These are phyloP conservation scores for Curvularia lunata DNA, from an alignment of 2,329 filamentous ascomycete genomes.

Conservation along the genomic window DNA sequence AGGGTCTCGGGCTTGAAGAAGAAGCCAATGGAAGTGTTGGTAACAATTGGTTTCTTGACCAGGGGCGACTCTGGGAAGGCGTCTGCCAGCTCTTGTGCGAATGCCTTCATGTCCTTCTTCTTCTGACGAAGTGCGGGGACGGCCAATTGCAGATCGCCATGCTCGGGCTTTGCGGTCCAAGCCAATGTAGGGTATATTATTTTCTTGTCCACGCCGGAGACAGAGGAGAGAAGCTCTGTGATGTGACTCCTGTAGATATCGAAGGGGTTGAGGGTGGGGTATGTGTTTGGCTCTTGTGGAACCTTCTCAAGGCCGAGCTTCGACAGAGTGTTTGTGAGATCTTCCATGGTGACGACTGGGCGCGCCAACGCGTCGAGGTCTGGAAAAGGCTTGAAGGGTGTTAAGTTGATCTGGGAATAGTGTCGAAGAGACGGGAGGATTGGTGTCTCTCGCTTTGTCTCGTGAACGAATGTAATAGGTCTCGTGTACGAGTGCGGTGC, in stretches of 20 bases:
- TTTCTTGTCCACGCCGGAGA: constrained; percentile 72
- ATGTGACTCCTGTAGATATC: constrained; percentile 83
- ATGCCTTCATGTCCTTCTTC: constrained; percentile 64
- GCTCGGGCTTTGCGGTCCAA: constrained; percentile 80
- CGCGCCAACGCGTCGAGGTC: constrained; percentile 36
- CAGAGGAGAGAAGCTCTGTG: constrained; percentile 68
- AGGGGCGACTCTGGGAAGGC: constrained; percentile 76
- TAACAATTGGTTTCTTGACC: constrained; percentile 71
- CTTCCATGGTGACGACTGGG: constrained; percentile 40
- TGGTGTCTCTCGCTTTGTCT: background rate
- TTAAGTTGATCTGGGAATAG: constrained; percentile 23
- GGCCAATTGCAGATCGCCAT: constrained; percentile 80
- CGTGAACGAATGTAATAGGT: constrained; percentile 8
- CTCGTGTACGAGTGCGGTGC: constrained; percentile 12
- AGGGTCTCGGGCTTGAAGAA: constrained; percentile 77
- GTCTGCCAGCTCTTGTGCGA: constrained; percentile 62
- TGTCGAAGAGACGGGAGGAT: constrained; percentile 15
- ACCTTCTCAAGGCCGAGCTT: constrained; percentile 48
- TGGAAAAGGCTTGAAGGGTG: constrained; percentile 29
- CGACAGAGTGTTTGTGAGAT: constrained; percentile 47
- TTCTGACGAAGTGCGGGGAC: constrained; percentile 81
- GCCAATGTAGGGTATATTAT: constrained; percentile 78
- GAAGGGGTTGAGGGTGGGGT: constrained; percentile 74
- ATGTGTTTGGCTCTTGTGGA: constrained; percentile 50
- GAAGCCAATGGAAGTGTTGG: constrained; percentile 76